Evolutionary conservation across 352 stramenopile species (phyloP), one percentile per base, ranked within the genome.

Genomic region (Phytophthora pini): DNA sequence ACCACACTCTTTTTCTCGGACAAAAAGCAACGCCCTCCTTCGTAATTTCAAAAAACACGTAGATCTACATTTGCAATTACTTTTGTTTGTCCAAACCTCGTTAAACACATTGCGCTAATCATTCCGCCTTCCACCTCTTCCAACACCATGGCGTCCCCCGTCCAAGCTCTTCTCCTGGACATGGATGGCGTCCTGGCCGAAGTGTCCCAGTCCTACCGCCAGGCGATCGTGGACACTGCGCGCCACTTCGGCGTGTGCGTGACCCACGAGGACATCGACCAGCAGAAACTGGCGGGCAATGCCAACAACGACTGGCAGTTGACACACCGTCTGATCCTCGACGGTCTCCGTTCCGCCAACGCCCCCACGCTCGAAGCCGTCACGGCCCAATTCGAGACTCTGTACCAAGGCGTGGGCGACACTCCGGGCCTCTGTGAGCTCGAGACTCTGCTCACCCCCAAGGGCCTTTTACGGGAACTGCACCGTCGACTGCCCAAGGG

Each of bases 281-380:
- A 79, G 47, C 85, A 84, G 56, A 99, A 99, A 79, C 77, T 97
- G 39, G 84, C 87, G 45, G 97, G 97, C 63, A 95, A 98, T 51
- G 94, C 94, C 60, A 99, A 99, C 82, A 98, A 99, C 75, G 97
- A 99, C 83, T 99, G 97, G 97, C 89, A 98, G 61, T 77, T 99
- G 44, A 98, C 92, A 38, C 83, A 96, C 51, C 89, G 95, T 36
- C 73, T 98, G 5, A 95, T 99, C 51, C 51, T 65, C 20, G 65
- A 55, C 20, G 79, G 80, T 11, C 44, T 63, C 4, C 24, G 26
- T n/a, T n/a, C 34, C 7, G 29, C 56, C 2, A 67, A 22, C 2
- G 7, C 68, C 17, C 79, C 82, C 10, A 89, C 87, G n/a, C 76
- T 99, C 4, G 92, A 98, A 31, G 58, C 95, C 29, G 94, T 99